A percentile compares a stretch with the other conserved stretches of the same genome.
Conservation (phyloP, 768 basidiomycete genomes). For the Phylloporus scabripes region DNA sequence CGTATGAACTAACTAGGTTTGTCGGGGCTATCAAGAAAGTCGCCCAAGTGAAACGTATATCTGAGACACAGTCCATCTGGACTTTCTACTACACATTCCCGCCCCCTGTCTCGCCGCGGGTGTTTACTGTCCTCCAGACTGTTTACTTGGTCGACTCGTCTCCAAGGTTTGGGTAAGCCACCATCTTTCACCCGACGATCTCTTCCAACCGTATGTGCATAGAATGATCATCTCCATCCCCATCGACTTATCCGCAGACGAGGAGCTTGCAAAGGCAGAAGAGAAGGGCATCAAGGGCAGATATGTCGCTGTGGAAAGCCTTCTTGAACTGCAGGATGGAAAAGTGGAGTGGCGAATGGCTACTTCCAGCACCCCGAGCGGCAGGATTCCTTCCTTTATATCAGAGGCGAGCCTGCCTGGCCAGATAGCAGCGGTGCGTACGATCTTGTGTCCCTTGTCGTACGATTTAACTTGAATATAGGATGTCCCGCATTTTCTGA, state of each 20-base stretch:
- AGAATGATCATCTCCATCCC: slow-evolving; percentile 55
- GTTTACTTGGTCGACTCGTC: slow-evolving; percentile 43
- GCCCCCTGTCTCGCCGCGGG: slow-evolving; percentile 63
- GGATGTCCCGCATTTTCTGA: slow-evolving; percentile 71
- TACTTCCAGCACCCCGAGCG: slow-evolving; percentile 66
- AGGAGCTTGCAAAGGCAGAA: slow-evolving; percentile 56
- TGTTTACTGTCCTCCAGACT: slow-evolving; percentile 74
- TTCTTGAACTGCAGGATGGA: slow-evolving; percentile 58
- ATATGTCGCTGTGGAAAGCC: slow-evolving; percentile 64
- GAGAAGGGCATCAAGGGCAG: slow-evolving; percentile 60
- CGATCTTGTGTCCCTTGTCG: neutral
- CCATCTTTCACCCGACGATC: neutral
- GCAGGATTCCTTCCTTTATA: slow-evolving; percentile 60
- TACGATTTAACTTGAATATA: slow-evolving; percentile 22
- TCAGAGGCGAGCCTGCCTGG: slow-evolving; percentile 56
- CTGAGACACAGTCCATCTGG: slow-evolving; percentile 63
- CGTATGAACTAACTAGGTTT: slow-evolving; percentile 41
- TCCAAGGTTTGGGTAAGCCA: slow-evolving; percentile 55
- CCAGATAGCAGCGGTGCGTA: slow-evolving; percentile 53
- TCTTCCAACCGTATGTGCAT: neutral
- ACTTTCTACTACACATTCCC: slow-evolving; percentile 67
- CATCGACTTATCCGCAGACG: slow-evolving; percentile 55
- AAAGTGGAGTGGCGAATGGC: slow-evolving; percentile 78
- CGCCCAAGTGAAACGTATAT: slow-evolving; percentile 55
- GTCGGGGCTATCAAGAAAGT: slow-evolving; percentile 62